Percentiles rank a stretch among this genome's conserved stretches.
These are phyloP conservation scores for Globisporangium paroecandrum DNA, from an alignment of 352 stramenopile genomes.

Conservation along the genomic window DNA sequence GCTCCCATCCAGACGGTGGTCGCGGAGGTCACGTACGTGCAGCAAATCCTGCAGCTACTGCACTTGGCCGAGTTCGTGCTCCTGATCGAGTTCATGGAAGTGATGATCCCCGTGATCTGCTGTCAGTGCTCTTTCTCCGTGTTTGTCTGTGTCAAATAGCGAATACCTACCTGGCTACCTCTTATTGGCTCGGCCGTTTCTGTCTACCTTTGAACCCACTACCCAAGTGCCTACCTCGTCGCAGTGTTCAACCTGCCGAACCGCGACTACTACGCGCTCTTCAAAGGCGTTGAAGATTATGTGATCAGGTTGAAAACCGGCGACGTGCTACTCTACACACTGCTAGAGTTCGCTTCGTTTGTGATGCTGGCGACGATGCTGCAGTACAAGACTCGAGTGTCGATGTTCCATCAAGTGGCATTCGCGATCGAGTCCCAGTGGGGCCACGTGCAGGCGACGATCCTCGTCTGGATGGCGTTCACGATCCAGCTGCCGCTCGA, in stretches of 20 bases:
- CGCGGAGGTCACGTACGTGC: slow-evolving; percentile 12
- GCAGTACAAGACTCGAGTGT: slow-evolving; percentile 24
- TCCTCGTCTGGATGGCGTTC: slow-evolving; percentile 27
- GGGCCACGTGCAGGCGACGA: slow-evolving; percentile 32
- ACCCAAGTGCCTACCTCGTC: slow-evolving; percentile 10
- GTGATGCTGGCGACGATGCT: slow-evolving; percentile 25
- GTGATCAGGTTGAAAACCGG: slow-evolving; percentile 13
- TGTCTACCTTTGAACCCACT: neutral
- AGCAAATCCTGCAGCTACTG: slow-evolving; percentile 19
- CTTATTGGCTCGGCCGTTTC: too few relatives aligned
- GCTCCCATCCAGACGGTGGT: neutral
- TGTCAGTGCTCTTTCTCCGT: slow-evolving; percentile 7
- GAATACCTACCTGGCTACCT: too few relatives aligned
- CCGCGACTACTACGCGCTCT: slow-evolving; percentile 20
- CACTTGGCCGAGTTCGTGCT: slow-evolving; percentile 25
- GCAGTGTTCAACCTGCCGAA: slow-evolving; percentile 24
- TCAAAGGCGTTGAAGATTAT: slow-evolving; percentile 8
- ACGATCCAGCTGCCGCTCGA: slow-evolving; percentile 23
- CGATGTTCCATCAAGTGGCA: slow-evolving; percentile 25
- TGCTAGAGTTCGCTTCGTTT: slow-evolving; percentile 32
- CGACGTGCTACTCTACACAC: slow-evolving; percentile 24
- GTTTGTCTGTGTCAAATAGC: too few relatives aligned
- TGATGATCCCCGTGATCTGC: slow-evolving; percentile 22
- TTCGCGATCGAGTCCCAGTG: slow-evolving; percentile 37
- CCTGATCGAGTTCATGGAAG: slow-evolving; percentile 24